A percentile compares a stretch with the other conserved stretches of the same genome.
Conservation (phyloP, 306 rosid species). For the Citrullus amarus region DNA sequence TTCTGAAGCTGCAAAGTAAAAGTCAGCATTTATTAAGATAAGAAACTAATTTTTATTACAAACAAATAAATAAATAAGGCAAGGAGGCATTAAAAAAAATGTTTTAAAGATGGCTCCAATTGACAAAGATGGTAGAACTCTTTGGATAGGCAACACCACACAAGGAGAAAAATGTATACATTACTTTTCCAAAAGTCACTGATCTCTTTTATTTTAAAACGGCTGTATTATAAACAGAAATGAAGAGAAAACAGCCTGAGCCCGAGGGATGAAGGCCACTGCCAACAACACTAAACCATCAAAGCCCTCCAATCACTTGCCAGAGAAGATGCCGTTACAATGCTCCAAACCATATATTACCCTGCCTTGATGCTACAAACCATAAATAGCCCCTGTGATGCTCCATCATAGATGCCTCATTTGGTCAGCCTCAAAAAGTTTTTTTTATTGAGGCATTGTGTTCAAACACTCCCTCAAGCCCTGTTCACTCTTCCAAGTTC, state of each 20-base stretch:
- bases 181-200: neutral
- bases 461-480: neutral
- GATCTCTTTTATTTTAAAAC: neutral
- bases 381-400: too few species aligned
- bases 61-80: neutral
- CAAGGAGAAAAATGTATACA: neutral
- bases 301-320: neutral
- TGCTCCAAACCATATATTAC: too few species aligned
- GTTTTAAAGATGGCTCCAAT: neutral
- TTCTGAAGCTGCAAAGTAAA: slow-evolving; percentile 47
- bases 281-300: neutral
- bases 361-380: too few species aligned
- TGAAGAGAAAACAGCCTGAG: neutral
- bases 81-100: neutral
- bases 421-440: too few species aligned
- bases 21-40: neutral
- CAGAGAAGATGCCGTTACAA: too few species aligned
- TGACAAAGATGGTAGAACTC: neutral
- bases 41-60: neutral
- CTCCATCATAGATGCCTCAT: too few species aligned
- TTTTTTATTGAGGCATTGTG: too few species aligned
- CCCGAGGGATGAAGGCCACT: neutral
- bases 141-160: neutral
- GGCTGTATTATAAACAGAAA: neutral
- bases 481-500: neutral